These are phyloP conservation scores for Senecio squalidus DNA, from an alignment of 140 eudicot species.

Conservation along the genomic window DNA sequence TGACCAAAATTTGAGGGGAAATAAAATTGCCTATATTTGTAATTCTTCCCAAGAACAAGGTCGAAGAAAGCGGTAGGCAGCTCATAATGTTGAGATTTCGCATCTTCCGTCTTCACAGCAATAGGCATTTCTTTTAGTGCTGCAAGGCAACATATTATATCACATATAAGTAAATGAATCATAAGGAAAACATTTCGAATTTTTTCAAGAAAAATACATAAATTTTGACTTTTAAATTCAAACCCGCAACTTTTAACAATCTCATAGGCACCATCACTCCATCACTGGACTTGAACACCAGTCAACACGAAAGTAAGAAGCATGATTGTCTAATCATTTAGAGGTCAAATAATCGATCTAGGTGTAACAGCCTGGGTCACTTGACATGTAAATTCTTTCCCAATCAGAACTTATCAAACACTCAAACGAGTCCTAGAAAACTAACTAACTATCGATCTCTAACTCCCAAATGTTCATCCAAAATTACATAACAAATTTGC, in stretches of 20 bases:
- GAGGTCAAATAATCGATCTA: neutral
- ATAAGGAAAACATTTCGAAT: neutral
- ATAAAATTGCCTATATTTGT: slow-evolving; percentile 64
- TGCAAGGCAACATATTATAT: slow-evolving; percentile 28
- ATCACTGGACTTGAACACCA: neutral
- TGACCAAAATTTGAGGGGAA: neutral
- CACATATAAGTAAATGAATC: neutral
- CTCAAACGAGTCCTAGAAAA: neutral
- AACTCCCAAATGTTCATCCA: neutral
- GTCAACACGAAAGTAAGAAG: too few species aligned
- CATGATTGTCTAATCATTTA: neutral
- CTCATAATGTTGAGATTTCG: slow-evolving; percentile 89
- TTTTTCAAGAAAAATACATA: neutral
- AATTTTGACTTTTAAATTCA: neutral
- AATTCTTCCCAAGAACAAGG: slow-evolving; percentile 82
- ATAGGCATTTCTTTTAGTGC: slow-evolving; percentile 87
- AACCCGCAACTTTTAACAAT: neutral
- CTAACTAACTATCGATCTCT: neutral
- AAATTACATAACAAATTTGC: neutral
- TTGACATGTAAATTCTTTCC: too few species aligned
- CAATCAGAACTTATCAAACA: too few species aligned
- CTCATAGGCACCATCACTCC: neutral
- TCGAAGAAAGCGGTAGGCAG: slow-evolving; percentile 92
- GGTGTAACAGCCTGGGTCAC: too few species aligned
- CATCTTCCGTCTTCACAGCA: slow-evolving; percentile 69